phyloP scores from a whole-genome alignment of 2,329 filamentous ascomycete genomes.

The Aspergillus sp. region DNA sequence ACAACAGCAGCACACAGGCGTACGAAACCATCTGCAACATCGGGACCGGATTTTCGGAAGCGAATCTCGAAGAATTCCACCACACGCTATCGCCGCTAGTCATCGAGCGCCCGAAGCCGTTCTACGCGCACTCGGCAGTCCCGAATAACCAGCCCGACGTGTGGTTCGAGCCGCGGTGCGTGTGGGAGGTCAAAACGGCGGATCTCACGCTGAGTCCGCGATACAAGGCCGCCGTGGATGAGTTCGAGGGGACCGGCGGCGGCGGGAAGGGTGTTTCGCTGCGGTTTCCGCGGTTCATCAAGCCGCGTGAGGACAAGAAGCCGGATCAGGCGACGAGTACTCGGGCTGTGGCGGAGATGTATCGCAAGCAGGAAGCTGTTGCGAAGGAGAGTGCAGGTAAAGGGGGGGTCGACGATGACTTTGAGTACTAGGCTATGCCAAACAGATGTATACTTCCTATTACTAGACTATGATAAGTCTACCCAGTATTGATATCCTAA shows the following conservation, averaged over 20 bases:
- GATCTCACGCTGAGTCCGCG: slow-evolving; percentile 86
- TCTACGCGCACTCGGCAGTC: slow-evolving; percentile 76
- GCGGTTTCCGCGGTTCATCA: slow-evolving; percentile 87
- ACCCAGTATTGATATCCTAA: no score
- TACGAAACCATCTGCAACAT: slow-evolving; percentile 99
- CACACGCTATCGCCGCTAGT: slow-evolving; percentile 62
- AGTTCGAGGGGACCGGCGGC: slow-evolving; percentile 62
- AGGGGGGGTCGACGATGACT: slow-evolving; percentile 89
- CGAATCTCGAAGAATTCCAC: slow-evolving; percentile 82
- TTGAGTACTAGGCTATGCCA: slow-evolving; percentile 89
- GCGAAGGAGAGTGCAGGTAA: slow-evolving; percentile 75
- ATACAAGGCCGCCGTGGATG: slow-evolving; percentile 82
- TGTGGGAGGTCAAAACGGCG: slow-evolving; percentile 97
- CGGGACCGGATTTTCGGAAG: slow-evolving; percentile 91
- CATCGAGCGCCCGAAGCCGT: slow-evolving; percentile 88
- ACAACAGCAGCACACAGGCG: slow-evolving; percentile 66
- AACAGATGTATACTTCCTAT: no score
- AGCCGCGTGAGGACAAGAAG: slow-evolving; percentile 89
- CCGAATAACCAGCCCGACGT: slow-evolving; percentile 94
- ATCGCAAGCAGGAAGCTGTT: slow-evolving; percentile 85
- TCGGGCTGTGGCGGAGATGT: slow-evolving; percentile 90
- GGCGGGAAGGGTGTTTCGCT: slow-evolving; percentile 73
- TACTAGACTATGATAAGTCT: no score
- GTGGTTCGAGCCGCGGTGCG: slow-evolving; percentile 89
- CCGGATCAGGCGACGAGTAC: slow-evolving; percentile 78